Evolutionary conservation across 176 grass and related monocot genomes (phyloP).

Genomic region (Coix lacrymajobi): DNA sequence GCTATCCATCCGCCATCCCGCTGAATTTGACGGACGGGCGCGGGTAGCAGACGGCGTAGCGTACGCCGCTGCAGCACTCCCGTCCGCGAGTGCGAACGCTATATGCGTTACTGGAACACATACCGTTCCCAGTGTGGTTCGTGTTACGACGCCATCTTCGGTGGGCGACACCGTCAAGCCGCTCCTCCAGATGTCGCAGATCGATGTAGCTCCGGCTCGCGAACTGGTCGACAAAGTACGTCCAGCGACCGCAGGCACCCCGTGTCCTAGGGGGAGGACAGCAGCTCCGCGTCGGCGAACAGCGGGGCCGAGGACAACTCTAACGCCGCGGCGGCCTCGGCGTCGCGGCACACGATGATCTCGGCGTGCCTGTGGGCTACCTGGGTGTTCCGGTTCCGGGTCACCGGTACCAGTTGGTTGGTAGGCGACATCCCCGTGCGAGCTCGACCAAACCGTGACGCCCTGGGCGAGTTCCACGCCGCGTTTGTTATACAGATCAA

Average conservation of each 20-base stretch:
- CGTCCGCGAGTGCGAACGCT: too few species aligned
- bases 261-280: constrained; percentile 10
- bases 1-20: too few species aligned
- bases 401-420: too few species aligned
- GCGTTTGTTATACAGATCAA: background rate
- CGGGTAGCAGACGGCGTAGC: too few species aligned
- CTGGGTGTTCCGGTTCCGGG: background rate
- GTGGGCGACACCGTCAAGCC: constrained; percentile 24
- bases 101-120: too few species aligned
- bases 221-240: constrained; percentile 28
- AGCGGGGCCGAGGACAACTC: constrained; percentile 18
- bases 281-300: background rate
- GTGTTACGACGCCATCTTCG: constrained; percentile 22
- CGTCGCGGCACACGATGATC: constrained; percentile 22
- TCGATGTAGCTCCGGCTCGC: background rate
- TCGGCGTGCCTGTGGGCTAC: background rate
- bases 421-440: constrained; percentile 23
- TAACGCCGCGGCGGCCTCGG: constrained; percentile 13
- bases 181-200: constrained; percentile 3
- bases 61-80: too few species aligned
- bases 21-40: too few species aligned
- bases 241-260: constrained; percentile 36
- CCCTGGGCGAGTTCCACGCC: constrained; percentile 29
- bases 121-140: too few species aligned
- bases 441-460: constrained; percentile 15